phyloP scores from a whole-genome alignment of 345 rosid genomes.

The Mallotus nudiflorus region DNA sequence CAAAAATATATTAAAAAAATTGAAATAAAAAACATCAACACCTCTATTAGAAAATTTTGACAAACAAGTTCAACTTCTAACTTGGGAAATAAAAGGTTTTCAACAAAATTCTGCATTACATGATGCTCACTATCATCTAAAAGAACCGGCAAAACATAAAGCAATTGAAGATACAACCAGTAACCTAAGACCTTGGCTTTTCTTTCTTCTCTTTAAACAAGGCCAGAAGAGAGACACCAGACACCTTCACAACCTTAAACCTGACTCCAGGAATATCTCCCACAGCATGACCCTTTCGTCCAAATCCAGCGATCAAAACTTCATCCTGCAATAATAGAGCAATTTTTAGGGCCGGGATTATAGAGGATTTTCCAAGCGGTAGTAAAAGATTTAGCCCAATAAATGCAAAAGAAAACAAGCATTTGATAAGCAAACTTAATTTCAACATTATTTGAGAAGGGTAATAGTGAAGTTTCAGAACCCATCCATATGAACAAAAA shows the following conservation, averaged over 20 bases:
- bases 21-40: not conserved
- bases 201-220: constrained; percentile 85
- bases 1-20: no score
- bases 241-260: constrained; percentile 85
- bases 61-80: not conserved
- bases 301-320: constrained; percentile 78
- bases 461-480: not conserved
- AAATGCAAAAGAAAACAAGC: no score
- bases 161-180: not conserved
- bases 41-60: not conserved
- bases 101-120: constrained; percentile 6
- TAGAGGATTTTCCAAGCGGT: no score
- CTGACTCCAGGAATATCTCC: constrained; percentile 92
- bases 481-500: no score
- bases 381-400: no score
- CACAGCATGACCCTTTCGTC: constrained; percentile 80
- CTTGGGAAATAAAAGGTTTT: not conserved
- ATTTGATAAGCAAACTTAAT: no score
- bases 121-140: not conserved
- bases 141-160: not conserved
- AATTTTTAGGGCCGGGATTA: not conserved
- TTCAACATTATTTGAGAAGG: not conserved
- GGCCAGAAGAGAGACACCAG: constrained; percentile 77
- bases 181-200: constrained; percentile 69
- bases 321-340: constrained; percentile 49